A percentile compares a stretch with the other conserved stretches of the same genome.
phyloP scores from a whole-genome alignment of 257 asterid genomes.

The Capsicum baccatum region DNA sequence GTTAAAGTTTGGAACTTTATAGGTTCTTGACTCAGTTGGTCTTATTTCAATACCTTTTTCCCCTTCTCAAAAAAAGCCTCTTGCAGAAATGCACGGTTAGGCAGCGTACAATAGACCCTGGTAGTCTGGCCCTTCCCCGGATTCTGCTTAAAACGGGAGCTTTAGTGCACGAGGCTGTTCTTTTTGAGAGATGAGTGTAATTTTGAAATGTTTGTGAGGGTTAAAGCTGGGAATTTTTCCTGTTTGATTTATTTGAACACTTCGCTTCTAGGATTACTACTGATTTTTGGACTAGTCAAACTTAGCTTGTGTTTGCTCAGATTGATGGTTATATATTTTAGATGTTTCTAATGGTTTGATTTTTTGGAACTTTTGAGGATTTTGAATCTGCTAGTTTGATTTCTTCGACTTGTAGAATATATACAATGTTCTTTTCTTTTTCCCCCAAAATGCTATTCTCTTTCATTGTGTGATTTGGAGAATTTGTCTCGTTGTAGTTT shows the following conservation, averaged over 20 bases:
- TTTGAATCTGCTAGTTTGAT: background rate
- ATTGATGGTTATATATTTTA: background rate
- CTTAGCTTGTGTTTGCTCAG: background rate
- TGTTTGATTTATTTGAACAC: background rate
- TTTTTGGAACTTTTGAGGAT: background rate
- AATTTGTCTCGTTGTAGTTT: background rate
- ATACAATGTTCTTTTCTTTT: background rate
- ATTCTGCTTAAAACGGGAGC: too few species aligned
- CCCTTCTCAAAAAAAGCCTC: background rate
- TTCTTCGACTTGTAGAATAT: background rate
- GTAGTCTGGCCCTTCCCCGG: too few species aligned
- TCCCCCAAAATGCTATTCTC: background rate
- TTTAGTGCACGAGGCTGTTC: too few species aligned
- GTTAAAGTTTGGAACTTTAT: background rate
- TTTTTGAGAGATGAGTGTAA: background rate
- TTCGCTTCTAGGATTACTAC: background rate
- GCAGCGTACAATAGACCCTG: too few species aligned
- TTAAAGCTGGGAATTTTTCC: background rate
- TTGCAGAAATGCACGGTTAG: too few species aligned
- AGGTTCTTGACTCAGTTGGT: background rate
- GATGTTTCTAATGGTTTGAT: background rate
- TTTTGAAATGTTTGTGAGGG: background rate
- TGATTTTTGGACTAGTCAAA: background rate
- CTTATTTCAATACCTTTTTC: background rate
- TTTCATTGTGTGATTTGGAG: slow-evolving; percentile 1